phyloP scores from a whole-genome alignment of 202 grass and related monocot species.

The Panicum virgatum region DNA sequence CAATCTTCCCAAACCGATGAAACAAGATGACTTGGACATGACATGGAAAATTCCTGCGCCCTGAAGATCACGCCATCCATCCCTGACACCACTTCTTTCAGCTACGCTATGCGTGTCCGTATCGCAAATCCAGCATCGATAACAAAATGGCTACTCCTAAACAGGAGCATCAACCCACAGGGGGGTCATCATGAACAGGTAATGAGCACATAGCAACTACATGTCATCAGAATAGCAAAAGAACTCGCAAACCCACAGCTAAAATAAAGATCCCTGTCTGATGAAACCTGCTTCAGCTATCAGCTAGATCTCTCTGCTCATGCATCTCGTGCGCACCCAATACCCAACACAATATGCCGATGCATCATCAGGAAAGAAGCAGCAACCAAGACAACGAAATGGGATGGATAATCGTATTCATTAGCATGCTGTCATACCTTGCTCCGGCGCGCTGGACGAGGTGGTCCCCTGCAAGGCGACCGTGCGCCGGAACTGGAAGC shows the following conservation, averaged over 20 bases:
- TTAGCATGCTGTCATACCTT: constrained; percentile 24
- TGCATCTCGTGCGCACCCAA: constrained; percentile 6
- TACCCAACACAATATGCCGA: background rate
- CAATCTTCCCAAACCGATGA: background rate
- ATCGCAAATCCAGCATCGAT: background rate
- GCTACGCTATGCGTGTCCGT: background rate
- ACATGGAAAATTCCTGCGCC: background rate
- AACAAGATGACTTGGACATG: constrained; percentile 12
- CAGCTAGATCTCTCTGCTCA: constrained; percentile 23
- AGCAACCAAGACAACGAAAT: background rate
- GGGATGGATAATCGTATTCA: constrained; percentile 20
- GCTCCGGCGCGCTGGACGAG: constrained; percentile 41
- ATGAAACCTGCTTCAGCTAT: background rate
- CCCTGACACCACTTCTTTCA: background rate
- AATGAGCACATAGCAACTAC: background rate
- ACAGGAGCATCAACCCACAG: no score
- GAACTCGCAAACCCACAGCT: background rate
- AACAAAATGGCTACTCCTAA: background rate
- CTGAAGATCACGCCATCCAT: background rate
- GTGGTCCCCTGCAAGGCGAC: constrained; percentile 49
- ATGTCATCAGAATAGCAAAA: background rate
- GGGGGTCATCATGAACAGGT: background rate
- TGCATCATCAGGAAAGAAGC: constrained; percentile 12
- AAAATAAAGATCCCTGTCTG: constrained; percentile 14
- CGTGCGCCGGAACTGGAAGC: constrained; percentile 53